phyloP scores from a whole-genome alignment of 805 yeast genomes.

The Candida quercuum region DNA sequence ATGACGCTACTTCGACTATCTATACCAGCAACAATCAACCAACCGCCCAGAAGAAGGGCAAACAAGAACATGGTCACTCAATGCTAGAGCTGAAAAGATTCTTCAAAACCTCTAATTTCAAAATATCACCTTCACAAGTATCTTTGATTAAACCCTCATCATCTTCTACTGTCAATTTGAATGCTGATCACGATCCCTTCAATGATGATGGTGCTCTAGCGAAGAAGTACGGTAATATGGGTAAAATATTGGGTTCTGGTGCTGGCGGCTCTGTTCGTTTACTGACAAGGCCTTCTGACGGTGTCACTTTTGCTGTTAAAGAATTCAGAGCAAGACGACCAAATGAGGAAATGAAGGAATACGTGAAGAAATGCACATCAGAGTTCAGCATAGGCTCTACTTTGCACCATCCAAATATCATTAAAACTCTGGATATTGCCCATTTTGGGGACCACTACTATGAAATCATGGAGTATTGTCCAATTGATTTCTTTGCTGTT shows the following conservation, averaged over 20 bases:
- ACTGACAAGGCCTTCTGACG: constrained; percentile 61
- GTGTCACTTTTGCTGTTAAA: constrained; percentile 74
- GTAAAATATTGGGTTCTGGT: constrained; percentile 75
- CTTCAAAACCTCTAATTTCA: constrained; percentile 6
- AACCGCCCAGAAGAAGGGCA: not conserved
- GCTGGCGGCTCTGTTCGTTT: constrained; percentile 86
- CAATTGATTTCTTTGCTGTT: constrained; percentile 78
- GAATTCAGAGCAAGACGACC: constrained; percentile 71
- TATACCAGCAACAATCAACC: not conserved
- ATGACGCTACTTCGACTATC: not conserved
- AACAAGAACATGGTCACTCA: constrained; percentile 7
- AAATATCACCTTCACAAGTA: not conserved
- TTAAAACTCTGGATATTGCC: constrained; percentile 67
- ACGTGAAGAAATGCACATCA: constrained; percentile 84
- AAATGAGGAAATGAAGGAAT: constrained; percentile 67
- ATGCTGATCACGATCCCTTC: constrained; percentile 8
- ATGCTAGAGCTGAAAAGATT: constrained; percentile 21
- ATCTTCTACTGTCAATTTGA: not conserved
- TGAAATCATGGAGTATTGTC: constrained; percentile 85
- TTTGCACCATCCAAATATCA: constrained; percentile 74
- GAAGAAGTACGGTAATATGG: constrained; percentile 65
- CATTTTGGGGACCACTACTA: constrained; percentile 58
- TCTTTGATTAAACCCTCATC: constrained; percentile 10
- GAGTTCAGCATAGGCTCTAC: constrained; percentile 85
- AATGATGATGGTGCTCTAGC: constrained; percentile 49